Conservation (phyloP, 768 basidiomycete genomes). For the Epithele typhae region DNA sequence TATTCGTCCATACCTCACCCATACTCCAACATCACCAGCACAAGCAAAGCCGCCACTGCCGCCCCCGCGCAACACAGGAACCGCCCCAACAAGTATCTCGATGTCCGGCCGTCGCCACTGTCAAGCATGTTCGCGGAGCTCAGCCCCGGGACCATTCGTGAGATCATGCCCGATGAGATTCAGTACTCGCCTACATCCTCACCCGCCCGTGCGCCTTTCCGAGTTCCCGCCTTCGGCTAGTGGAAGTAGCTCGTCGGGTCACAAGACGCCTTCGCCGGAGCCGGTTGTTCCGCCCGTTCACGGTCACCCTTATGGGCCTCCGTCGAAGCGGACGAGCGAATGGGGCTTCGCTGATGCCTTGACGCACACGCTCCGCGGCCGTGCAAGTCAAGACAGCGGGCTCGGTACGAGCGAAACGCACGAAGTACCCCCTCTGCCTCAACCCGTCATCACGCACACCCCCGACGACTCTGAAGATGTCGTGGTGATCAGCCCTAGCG, state of each 20-base stretch:
- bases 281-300: not conserved
- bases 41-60: not conserved
- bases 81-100: constrained; percentile 1
- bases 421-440: not conserved
- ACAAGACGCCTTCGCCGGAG: too few relatives aligned
- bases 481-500: constrained; percentile 1
- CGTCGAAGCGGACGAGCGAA: constrained; percentile 37
- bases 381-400: constrained; percentile 38
- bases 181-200: constrained; percentile 24
- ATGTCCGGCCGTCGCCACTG: constrained; percentile 1
- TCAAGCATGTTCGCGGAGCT: constrained; percentile 26
- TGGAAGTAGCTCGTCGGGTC: constrained; percentile 12
- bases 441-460: not conserved
- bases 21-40: constrained; percentile 13
- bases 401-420: constrained; percentile 40
- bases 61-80: not conserved
- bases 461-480: constrained; percentile 6
- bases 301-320: constrained; percentile 19
- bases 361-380: constrained; percentile 37
- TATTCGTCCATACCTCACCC: constrained; percentile 21
- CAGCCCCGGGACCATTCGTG: constrained; percentile 24
- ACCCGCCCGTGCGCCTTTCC: constrained; percentile 19
- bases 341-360: constrained; percentile 65
- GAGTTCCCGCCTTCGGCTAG: constrained; percentile 14
- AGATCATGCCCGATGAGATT: constrained; percentile 26